A percentile compares a stretch with the other conserved stretches of the same genome.
These are phyloP conservation scores for Eucalyptus albens DNA, from an alignment of 345 rosid species.

Conservation along the genomic window DNA sequence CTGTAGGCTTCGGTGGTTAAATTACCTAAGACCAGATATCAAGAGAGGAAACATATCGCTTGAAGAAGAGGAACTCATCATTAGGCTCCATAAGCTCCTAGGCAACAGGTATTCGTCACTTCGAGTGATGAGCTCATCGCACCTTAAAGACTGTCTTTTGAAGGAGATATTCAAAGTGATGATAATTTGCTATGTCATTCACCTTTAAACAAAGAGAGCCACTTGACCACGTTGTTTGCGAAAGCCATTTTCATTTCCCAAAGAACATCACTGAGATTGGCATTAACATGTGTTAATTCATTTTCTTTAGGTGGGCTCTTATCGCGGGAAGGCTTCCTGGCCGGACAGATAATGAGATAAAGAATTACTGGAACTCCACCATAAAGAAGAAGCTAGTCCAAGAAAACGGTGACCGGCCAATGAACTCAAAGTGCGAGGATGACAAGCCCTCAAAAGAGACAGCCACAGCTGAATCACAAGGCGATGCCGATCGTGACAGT, in stretches of 20 bases:
- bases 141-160: background rate
- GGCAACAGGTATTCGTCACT: background rate
- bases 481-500: background rate
- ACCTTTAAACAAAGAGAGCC: background rate
- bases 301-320: background rate
- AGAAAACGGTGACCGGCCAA: background rate
- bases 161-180: background rate
- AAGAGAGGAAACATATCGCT: background rate
- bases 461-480: background rate
- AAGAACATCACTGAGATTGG: background rate
- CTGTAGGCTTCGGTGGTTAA: slow-evolving; percentile 4
- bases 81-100: slow-evolving; percentile 5
- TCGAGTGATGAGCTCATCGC: background rate
- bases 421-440: background rate
- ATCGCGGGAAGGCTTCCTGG: slow-evolving; percentile 3
- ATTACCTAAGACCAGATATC: background rate
- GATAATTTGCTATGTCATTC: background rate
- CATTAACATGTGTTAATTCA: background rate
- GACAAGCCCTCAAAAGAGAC: background rate
- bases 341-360: slow-evolving; percentile 8
- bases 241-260: background rate
- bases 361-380: slow-evolving; percentile 4
- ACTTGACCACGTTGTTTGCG: background rate
- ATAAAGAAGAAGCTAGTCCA: background rate
- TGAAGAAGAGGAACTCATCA: slow-evolving; percentile 3